Conservation (phyloP, 2,329 filamentous ascomycete species). For the Fusarium sp. region DNA sequence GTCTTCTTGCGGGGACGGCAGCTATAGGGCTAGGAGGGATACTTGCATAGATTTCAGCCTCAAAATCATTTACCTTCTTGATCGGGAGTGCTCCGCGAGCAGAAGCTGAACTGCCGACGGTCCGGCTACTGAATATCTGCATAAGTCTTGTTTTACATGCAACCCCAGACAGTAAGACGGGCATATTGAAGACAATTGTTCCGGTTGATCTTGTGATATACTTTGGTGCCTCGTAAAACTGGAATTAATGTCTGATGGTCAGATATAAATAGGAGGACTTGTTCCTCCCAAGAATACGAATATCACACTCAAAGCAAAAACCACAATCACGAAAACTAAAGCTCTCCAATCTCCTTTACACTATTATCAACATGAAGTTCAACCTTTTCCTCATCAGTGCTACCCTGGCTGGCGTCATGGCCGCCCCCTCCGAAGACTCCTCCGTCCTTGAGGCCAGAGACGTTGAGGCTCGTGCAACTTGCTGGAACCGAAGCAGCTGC, state of each 20-base stretch:
- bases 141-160: not conserved
- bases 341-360: not conserved
- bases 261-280: slow-evolving; percentile 1
- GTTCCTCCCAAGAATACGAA: not conserved
- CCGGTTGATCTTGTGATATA: not conserved
- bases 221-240: not conserved
- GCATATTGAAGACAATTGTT: not conserved
- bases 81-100: not conserved
- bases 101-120: not conserved
- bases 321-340: not conserved
- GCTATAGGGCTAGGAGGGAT: not conserved
- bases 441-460: not conserved
- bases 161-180: slow-evolving; percentile 6
- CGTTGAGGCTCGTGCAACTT: slow-evolving; percentile 4
- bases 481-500: slow-evolving; percentile 15
- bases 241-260: not conserved
- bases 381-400: slow-evolving; percentile 4
- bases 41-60: not conserved
- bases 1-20: not conserved
- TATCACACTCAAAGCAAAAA: not conserved
- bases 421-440: slow-evolving; percentile 5
- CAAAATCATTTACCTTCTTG: not conserved
- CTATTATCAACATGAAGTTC: slow-evolving; percentile 4
- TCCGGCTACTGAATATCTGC: not conserved
- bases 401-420: slow-evolving; percentile 2